Base-by-base conservation (phyloP, 345 rosid species). In the Syzygium grande region DNA sequence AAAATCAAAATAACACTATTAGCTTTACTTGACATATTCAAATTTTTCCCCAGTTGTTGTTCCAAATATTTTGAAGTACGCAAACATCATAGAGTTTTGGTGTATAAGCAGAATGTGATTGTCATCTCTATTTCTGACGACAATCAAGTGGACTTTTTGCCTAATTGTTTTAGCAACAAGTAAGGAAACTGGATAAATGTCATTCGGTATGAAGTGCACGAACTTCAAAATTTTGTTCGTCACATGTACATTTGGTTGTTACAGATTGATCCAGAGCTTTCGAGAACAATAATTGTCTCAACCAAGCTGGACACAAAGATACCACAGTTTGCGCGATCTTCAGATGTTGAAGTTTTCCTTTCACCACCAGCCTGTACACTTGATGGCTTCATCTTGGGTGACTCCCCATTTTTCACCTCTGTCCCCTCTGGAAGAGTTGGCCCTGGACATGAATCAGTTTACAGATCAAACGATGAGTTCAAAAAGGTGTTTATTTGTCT, bases 351-450 rank as follows among this genome's bases (percentile, higher is more conserved):
- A 92, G 97, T 96, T 77, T 97, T 97, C 89, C 98, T 97, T 88
- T 96, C 97, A 27, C 99, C 98, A 1, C 98, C 99, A 86, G 92
- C 94, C 9, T 93, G 95, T 86, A 92, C 96, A 63, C 96, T 95
- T 85, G 99, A 97, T 92, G 98, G 98, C 84, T 97, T 94, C 90
- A 92, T 97, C 85, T 87, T 96, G 88, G 98, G 98, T 4, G 97
- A 94, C 86, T 96, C 95, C 49, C 99, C 99, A 11, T 97, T 96
- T 90, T 97, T 97, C 88, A 97, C 99, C 84, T 96, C 99, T 58
- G 98, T 97, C 90, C 99, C 99, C 88, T 97, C 99, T 30, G 99
- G 98, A 92, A 94, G 99, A 90, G 99, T 97, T 86, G 98, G 99
- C 84, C 86, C 89, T 65, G 96, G 91, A 87, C 95, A 92, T 84